Conservation (phyloP, 768 basidiomycete species). For the Termitomyces sp. region DNA sequence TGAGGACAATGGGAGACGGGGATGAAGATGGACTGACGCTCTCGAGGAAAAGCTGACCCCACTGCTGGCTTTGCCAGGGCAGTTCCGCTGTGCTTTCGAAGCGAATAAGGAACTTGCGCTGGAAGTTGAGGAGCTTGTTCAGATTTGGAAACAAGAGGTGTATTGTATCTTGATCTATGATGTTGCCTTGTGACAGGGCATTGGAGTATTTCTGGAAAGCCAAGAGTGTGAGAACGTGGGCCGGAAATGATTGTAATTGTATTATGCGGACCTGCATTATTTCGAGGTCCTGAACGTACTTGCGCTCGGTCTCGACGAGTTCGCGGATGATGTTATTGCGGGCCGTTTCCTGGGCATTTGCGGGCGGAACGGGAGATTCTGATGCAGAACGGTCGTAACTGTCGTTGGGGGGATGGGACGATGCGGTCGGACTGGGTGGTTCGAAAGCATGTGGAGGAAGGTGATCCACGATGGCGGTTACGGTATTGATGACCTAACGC, state of each 20-base stretch:
- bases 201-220: slow-evolving; percentile 78
- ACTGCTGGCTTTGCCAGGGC: slow-evolving; percentile 81
- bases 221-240: slow-evolving; percentile 19
- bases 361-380: slow-evolving; percentile 40
- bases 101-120: slow-evolving; percentile 88
- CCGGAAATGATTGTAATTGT: not conserved
- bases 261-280: slow-evolving; percentile 78
- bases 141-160: slow-evolving; percentile 94
- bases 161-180: slow-evolving; percentile 92
- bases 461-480: slow-evolving; percentile 76
- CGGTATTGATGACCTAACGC: slow-evolving; percentile 81
- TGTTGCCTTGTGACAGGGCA: slow-evolving; percentile 74
- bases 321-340: slow-evolving; percentile 82
- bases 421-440: slow-evolving; percentile 47
- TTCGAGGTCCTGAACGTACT: slow-evolving; percentile 95
- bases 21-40: slow-evolving; percentile 59
- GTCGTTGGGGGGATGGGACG: slow-evolving; percentile 51
- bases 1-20: slow-evolving; percentile 39
- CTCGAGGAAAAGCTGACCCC: slow-evolving; percentile 83
- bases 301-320: slow-evolving; percentile 91
- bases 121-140: slow-evolving; percentile 94
- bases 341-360: slow-evolving; percentile 61
- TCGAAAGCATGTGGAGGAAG: slow-evolving; percentile 71
- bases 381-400: slow-evolving; percentile 55
- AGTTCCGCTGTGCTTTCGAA: slow-evolving; percentile 83